Percentiles rank a stretch among this genome's conserved stretches.
These are phyloP conservation scores for Ceratocystis eucalypticola DNA, from an alignment of 2,329 filamentous ascomycete species.

Conservation along the genomic window DNA sequence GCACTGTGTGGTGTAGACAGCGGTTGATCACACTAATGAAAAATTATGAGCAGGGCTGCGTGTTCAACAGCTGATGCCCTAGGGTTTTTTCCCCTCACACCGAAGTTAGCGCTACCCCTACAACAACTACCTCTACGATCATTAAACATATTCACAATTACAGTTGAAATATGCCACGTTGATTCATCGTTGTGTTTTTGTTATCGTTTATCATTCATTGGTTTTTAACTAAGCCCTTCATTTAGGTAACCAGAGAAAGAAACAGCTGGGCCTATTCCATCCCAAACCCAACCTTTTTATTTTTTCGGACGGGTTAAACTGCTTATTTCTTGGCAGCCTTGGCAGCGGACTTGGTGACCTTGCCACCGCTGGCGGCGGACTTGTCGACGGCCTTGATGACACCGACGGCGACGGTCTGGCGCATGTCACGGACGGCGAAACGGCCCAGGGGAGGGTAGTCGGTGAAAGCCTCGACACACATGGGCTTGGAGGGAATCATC, in stretches of 20 bases:
- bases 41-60: no score
- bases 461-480: constrained; percentile 99
- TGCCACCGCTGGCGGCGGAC: constrained; percentile 41
- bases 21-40: neutral
- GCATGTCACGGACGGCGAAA: constrained; percentile 99
- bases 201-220: constrained; percentile 19
- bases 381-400: constrained; percentile 84
- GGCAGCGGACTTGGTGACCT: constrained; percentile 60
- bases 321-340: constrained; percentile 64
- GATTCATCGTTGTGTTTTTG: neutral
- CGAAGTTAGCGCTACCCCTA: neutral
- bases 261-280: constrained; percentile 14
- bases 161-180: neutral
- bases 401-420: constrained; percentile 79
- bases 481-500: constrained; percentile 99
- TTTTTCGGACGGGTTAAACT: constrained; percentile 11
- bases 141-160: neutral
- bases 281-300: constrained; percentile 16
- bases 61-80: neutral
- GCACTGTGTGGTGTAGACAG: neutral
- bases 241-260: constrained; percentile 4
- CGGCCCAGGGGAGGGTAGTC: constrained; percentile 98
- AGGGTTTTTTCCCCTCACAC: neutral
- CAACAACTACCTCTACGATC: neutral
- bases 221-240: constrained; percentile 14